Evolutionary conservation across 106 monocot genomes (phyloP).

Genomic region (Vanilla planifolia): DNA sequence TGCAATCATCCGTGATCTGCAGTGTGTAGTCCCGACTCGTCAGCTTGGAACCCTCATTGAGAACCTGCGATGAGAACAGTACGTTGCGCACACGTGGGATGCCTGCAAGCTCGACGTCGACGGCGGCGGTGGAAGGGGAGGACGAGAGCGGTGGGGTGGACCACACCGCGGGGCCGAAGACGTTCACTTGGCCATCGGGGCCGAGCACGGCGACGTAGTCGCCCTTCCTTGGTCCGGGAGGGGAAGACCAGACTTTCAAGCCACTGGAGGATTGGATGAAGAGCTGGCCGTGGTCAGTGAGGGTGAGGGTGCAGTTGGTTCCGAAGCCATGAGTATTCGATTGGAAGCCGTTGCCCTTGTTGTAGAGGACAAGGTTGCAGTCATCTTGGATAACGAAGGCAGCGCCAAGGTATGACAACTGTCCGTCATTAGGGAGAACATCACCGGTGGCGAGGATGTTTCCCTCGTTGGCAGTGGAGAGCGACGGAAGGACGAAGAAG

Average conservation of each 20-base stretch:
- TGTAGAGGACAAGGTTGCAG: slow-evolving; percentile 34
- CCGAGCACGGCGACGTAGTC: slow-evolving; percentile 22
- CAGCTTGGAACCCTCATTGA: slow-evolving; percentile 3
- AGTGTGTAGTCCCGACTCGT: background rate
- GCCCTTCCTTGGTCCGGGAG: background rate
- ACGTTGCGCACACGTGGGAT: background rate
- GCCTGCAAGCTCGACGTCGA: background rate
- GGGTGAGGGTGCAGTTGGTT: slow-evolving; percentile 22
- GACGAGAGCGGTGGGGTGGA: background rate
- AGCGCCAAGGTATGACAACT: slow-evolving; percentile 4
- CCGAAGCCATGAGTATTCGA: slow-evolving; percentile 11
- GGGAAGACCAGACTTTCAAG: slow-evolving; percentile 13
- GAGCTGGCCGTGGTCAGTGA: slow-evolving; percentile 18
- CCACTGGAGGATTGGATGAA: slow-evolving; percentile 9
- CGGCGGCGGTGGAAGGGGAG: no score
- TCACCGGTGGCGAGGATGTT: slow-evolving; percentile 23
- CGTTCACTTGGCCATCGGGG: slow-evolving; percentile 18
- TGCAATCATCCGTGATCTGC: background rate
- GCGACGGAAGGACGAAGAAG: background rate
- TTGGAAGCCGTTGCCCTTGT: slow-evolving; percentile 5
- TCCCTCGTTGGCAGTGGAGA: slow-evolving; percentile 10
- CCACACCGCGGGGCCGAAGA: slow-evolving; percentile 26
- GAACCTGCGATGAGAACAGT: slow-evolving; percentile 1
- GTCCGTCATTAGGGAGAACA: slow-evolving; percentile 8
- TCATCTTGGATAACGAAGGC: slow-evolving; percentile 24